Evolutionary conservation across 1,284 basidiomycete species (phyloP), one percentile per base, ranked within the genome.

Genomic region (Xerocomus cyaneibrunnescens): DNA sequence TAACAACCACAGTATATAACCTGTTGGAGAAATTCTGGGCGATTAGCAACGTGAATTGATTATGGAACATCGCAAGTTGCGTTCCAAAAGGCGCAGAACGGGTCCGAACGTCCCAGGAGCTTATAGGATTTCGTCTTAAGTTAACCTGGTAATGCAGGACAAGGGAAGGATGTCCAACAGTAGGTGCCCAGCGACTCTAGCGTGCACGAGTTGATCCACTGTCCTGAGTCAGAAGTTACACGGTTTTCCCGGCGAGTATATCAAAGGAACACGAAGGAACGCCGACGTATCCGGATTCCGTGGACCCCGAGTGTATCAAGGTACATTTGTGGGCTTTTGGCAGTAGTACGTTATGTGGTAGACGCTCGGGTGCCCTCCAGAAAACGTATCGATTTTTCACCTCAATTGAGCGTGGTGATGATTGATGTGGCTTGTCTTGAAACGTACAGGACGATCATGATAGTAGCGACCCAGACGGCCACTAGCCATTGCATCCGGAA

Each of bases 341-440:
- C 17, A n/a, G 21, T 13, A n/a, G 44, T 17, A 16, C 14, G 28
- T 32, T 17, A 34, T 39, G 31, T 22, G 19, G 27, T 22, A 12
- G 37, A 32, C 19, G 22, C 34, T 37, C 25, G 19, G 21, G n/a
- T 7, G 8, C 22, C 34, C 30, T 50, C 28, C 37, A 48, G 44
- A 44, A 30, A 31, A 25, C 7, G n/a, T n/a, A n/a, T n/a, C 7
- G 16, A 34, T 0, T 34, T 46, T 21, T 40, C 45, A 48, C 31
- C 60, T 62, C 64, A 27, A 46, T 32, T 65, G 61, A 63, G 58
- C n/a, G 25, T 28, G 19, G 16, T 16, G 43, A 16, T 19, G 35
- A 27, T 25, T 12, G 21, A 13, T 13, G 16, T 43, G 22, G 34
- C 27, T 28, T 22, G 34, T 45, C 53, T 55, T 45, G 46, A 62